phyloP scores from a whole-genome alignment of 345 rosid genomes.

The Sisymbrium altissimum region DNA sequence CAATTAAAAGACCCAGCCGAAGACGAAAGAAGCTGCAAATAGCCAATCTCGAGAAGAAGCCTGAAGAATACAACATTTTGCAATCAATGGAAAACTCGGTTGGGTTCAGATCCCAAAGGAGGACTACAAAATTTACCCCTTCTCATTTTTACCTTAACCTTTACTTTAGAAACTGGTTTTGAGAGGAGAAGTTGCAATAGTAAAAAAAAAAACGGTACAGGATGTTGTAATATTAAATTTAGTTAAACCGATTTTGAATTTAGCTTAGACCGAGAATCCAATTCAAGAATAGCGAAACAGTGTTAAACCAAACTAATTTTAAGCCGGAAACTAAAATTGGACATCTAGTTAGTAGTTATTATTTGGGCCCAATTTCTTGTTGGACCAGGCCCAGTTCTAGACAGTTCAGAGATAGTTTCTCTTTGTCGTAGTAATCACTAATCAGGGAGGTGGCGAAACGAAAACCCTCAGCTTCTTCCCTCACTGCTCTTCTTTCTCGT shows the following conservation, averaged over 20 bases:
- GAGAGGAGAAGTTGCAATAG: background rate
- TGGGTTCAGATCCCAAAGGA: background rate
- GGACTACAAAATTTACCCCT: background rate
- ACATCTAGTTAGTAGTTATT: background rate
- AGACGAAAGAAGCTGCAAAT: background rate
- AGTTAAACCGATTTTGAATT: background rate
- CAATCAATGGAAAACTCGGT: background rate
- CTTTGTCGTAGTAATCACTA: background rate
- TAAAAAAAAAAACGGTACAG: background rate
- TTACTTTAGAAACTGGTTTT: background rate
- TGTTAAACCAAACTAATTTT: background rate
- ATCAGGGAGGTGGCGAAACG: conserved; percentile 18
- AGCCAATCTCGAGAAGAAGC: background rate
- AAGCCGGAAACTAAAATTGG: conserved; percentile 14
- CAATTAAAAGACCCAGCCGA: background rate
- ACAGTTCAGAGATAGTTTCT: background rate
- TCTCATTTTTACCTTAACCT: background rate
- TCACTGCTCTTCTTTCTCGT: background rate
- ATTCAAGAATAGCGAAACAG: background rate
- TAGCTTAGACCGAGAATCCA: background rate
- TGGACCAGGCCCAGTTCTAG: conserved; percentile 21
- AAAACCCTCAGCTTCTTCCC: conserved; percentile 29
- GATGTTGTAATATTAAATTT: background rate
- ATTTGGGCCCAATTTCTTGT: conserved; percentile 1
- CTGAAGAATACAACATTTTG: background rate